These are phyloP conservation scores for Dillenia suffruticosa DNA, from an alignment of 164 flowering plant genomes.

Conservation along the genomic window DNA sequence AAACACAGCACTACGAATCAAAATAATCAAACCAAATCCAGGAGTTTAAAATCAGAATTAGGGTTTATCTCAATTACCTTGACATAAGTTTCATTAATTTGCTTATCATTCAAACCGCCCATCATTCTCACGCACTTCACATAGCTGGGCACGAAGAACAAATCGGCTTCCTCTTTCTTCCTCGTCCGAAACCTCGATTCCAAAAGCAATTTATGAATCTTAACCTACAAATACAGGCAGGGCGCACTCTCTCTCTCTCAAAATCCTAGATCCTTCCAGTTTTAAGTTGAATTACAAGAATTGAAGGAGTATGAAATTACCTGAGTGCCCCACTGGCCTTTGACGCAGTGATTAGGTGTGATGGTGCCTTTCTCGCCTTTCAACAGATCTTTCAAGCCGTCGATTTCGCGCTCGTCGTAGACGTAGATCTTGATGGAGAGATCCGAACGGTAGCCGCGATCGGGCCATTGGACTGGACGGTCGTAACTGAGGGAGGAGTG, in stretches of 20 bases:
- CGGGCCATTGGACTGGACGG: slow-evolving; percentile 49
- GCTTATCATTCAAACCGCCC: slow-evolving; percentile 90
- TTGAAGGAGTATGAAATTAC: slow-evolving; percentile 22
- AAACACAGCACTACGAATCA: not conserved
- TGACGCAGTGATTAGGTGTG: slow-evolving; percentile 45
- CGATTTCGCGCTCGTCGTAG: slow-evolving; percentile 79
- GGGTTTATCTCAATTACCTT: slow-evolving; percentile 42
- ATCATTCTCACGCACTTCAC: slow-evolving; percentile 85
- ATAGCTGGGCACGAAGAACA: slow-evolving; percentile 92
- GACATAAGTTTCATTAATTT: slow-evolving; percentile 77
- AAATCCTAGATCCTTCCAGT: not conserved
- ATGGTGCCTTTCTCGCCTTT: slow-evolving; percentile 70
- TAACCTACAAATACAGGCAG: slow-evolving; percentile 38
- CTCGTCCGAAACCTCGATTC: slow-evolving; percentile 62
- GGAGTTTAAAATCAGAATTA: not conserved
- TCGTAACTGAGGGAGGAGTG: slow-evolving; percentile 9
- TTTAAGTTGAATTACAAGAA: not conserved
- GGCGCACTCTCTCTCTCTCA: too few species aligned
- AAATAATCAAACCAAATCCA: not conserved
- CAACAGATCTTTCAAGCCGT: slow-evolving; percentile 66
- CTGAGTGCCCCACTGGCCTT: slow-evolving; percentile 99
- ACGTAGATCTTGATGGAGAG: slow-evolving; percentile 76
- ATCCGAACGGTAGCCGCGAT: slow-evolving; percentile 56
- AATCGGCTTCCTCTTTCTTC: slow-evolving; percentile 84
- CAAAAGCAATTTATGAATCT: slow-evolving; percentile 61